phyloP scores from a whole-genome alignment of 805 yeast genomes.

The Phaffomyces opuntiae region DNA sequence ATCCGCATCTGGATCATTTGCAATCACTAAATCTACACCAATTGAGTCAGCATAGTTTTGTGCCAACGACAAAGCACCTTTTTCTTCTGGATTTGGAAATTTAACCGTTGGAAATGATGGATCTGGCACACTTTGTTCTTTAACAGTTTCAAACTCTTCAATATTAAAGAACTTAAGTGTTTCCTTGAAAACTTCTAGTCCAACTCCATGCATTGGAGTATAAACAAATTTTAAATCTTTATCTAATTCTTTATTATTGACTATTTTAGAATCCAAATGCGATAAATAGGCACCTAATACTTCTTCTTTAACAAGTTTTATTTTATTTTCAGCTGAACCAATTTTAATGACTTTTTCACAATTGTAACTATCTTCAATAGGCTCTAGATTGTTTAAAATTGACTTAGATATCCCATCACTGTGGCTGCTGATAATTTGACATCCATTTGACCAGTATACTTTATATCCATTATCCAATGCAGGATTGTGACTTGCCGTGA shows the following conservation, averaged over 20 bases:
- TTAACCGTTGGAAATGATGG: slow-evolving; percentile 80
- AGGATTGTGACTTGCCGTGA: slow-evolving; percentile 86
- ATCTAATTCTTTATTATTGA: slow-evolving; percentile 20
- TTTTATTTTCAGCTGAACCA: slow-evolving; percentile 17
- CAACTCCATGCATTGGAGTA: slow-evolving; percentile 97
- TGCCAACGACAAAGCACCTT: slow-evolving; percentile 79
- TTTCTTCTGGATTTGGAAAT: slow-evolving; percentile 95
- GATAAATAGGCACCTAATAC: slow-evolving; percentile 36
- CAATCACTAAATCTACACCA: slow-evolving; percentile 52
- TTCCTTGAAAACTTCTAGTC: slow-evolving; percentile 49
- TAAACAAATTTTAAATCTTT: slow-evolving; percentile 52
- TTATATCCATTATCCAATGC: slow-evolving; percentile 88
- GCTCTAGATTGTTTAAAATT: slow-evolving; percentile 55
- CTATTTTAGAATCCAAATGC: slow-evolving; percentile 27
- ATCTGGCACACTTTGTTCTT: slow-evolving; percentile 67
- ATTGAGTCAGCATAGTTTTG: slow-evolving; percentile 48
- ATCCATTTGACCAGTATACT: slow-evolving; percentile 89
- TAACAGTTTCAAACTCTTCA: slow-evolving; percentile 35
- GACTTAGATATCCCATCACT: slow-evolving; percentile 62
- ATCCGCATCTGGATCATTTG: slow-evolving; percentile 97
- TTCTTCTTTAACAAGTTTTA: slow-evolving; percentile 37
- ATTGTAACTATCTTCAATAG: slow-evolving; percentile 52
- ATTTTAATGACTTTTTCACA: slow-evolving; percentile 30
- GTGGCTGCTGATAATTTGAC: slow-evolving; percentile 90
- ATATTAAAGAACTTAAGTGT: slow-evolving; percentile 34